Evolutionary conservation across 75 land plant genomes (phyloP), one percentile per base, ranked within the genome.

Genomic region (Picea sitchensis): DNA sequence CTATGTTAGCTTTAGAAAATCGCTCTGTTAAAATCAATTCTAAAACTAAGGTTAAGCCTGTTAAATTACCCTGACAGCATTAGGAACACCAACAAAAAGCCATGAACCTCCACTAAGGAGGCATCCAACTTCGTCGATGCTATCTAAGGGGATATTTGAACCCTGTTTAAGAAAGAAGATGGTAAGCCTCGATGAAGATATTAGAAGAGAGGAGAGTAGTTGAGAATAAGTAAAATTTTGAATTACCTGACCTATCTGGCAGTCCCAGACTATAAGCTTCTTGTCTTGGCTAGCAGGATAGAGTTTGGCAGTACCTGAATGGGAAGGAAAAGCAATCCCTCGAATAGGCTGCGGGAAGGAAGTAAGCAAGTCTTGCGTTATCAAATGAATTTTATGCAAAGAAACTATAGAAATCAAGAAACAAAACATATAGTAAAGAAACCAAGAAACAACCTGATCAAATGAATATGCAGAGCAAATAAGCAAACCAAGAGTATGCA

Each of bases 241-340:
- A 47, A 9, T 26, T 88, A 86, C 99, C 97, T 94, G 86, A 21
- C 99, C 98, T 59, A 94, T 86, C 47, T 87, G 86, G 79, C 93
- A 92, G 69, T 98, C 98, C 99, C 98, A 98, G 34, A 88, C 85
- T 65, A 90, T 86, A 21, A 98, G 85, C 0, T 95, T 82, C 71
- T 84, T 88, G 75, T 95, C 99, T 62, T 92, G 90, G 77, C 99
- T 88, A 20, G 92, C 98, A 59, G 93, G 87, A 77, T 91, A 98
- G 21, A 98, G 92, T 83, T 93, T 93, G 79, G 93, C 90, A 47
- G 54, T 7, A 0, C 9, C 9, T 1, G 91, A 87, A 26, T 95
- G 92, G 51, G 90, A 80, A 15, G 94, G 98, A 31, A 92, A 76
- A 14, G 88, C 88, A 76, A 98, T 95, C 41, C 92, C 98, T 75